phyloP scores from a whole-genome alignment of 169 alveolate genomes.

The Plasmodium malariae region DNA sequence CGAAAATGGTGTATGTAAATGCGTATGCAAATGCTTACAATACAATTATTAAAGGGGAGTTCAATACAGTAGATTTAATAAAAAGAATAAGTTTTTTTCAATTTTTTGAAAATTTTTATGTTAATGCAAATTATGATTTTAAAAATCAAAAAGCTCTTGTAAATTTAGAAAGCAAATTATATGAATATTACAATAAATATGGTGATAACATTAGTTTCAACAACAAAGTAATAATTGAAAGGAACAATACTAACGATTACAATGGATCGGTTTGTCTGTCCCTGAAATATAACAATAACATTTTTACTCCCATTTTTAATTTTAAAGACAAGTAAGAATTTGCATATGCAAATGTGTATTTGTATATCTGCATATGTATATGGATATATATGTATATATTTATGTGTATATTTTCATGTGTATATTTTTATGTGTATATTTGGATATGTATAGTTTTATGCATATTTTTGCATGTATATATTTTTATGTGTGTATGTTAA shows the following conservation, averaged over 20 bases:
- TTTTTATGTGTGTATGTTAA: neutral
- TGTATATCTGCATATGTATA: neutral
- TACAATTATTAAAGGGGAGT: constrained; percentile 69
- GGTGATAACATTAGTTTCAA: constrained; percentile 63
- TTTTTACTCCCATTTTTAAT: constrained; percentile 72
- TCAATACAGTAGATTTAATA: constrained; percentile 52
- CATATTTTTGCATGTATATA: neutral
- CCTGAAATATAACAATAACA: constrained; percentile 61
- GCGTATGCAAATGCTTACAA: constrained; percentile 73
- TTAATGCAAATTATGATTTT: constrained; percentile 72
- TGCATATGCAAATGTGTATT: neutral
- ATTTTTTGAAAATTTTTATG: constrained; percentile 68
- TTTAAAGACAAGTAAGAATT: constrained; percentile 65
- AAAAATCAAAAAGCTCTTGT: constrained; percentile 63
- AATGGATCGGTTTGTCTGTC: constrained; percentile 73
- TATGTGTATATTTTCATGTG: neutral
- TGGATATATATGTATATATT: neutral
- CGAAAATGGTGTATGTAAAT: constrained; percentile 53
- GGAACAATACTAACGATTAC: constrained; percentile 46
- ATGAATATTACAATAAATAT: constrained; percentile 64
- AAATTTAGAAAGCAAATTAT: constrained; percentile 69
- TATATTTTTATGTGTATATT: neutral
- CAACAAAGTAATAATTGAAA: constrained; percentile 53
- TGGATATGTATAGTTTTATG: neutral
- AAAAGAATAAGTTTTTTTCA: constrained; percentile 72